Evolutionary conservation across 2,329 filamentous ascomycete genomes (phyloP), one percentile per base, ranked within the genome.

Genomic region (Hansfordia pulvinata): DNA sequence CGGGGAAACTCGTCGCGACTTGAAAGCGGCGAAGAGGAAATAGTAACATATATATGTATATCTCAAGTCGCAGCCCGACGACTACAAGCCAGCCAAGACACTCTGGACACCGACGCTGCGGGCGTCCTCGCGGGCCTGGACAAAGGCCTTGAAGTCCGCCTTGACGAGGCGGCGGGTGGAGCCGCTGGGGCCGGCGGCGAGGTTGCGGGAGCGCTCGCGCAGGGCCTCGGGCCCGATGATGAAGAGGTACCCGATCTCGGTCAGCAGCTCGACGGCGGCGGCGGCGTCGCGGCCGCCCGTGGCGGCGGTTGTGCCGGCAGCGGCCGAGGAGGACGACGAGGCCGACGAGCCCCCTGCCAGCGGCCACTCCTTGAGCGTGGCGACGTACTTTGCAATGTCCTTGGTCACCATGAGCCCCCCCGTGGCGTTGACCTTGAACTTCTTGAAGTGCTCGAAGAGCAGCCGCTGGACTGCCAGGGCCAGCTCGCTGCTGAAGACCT

Each of bases 321-420:
- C n/a, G n/a, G n/a, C n/a, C n/a, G n/a, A n/a, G n/a, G n/a, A n/a
- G n/a, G n/a, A n/a, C n/a, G n/a, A n/a, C n/a, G n/a, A n/a, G n/a
- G n/a, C n/a, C n/a, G n/a, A n/a, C n/a, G n/a, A n/a, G n/a, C n/a
- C n/a, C n/a, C n/a, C n/a, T n/a, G n/a, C n/a, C 20, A 86, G 61
- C 16, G 79, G 70, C 84, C 85, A 96, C 18, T 75, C 75, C 35
- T 82, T 75, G 37, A 98, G 64, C 8, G 93, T 72, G 33, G 86
- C 78, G 7, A 82, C 80, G 51, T 98, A 98, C 47, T 84, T 85
- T 19, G 84, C 83, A 50, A 96, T 86, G 48, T 98, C 90, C 56
- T 96, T 93, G 19, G 80, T 88, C 15, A 96, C 83, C 70, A 94
- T 90, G 24, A 98, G 69, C 3, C 85, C 90, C 34, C 90, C 90